A percentile compares a stretch with the other conserved stretches of the same genome.
phyloP scores from a whole-genome alignment of 2,329 filamentous ascomycete genomes.

The Colletotrichum siamense region DNA sequence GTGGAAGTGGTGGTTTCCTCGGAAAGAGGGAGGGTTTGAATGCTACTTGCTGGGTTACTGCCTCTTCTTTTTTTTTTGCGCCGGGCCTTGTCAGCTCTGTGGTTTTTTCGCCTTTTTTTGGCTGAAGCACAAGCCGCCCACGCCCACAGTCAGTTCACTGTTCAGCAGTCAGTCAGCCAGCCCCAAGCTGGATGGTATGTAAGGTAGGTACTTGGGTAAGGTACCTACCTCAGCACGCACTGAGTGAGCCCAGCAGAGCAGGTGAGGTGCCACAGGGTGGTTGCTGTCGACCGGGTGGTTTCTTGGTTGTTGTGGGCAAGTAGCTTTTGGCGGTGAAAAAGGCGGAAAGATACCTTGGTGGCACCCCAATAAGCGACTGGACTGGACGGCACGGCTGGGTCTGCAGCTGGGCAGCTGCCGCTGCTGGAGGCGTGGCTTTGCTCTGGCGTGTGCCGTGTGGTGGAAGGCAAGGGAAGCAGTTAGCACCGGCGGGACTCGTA shows the following conservation, averaged over 20 bases:
- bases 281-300: background rate
- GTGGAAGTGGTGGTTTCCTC: background rate
- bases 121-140: background rate
- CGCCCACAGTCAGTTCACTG: background rate
- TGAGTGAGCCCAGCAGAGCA: background rate
- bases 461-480: slow-evolving; percentile 15
- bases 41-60: background rate
- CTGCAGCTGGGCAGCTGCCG: background rate
- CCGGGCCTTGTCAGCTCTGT: background rate
- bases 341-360: background rate
- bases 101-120: background rate
- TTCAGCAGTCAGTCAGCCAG: background rate
- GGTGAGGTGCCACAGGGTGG: background rate
- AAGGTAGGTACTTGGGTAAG: background rate
- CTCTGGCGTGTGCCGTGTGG: background rate
- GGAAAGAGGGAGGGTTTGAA: background rate
- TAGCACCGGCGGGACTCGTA: background rate
- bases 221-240: background rate
- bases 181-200: background rate
- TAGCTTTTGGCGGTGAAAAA: background rate
- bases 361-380: background rate
- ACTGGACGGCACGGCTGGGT: background rate
- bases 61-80: background rate
- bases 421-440: background rate
- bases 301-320: background rate